Conservation (phyloP, 148 eudicot species). For the Dianthus caryophyllus region DNA sequence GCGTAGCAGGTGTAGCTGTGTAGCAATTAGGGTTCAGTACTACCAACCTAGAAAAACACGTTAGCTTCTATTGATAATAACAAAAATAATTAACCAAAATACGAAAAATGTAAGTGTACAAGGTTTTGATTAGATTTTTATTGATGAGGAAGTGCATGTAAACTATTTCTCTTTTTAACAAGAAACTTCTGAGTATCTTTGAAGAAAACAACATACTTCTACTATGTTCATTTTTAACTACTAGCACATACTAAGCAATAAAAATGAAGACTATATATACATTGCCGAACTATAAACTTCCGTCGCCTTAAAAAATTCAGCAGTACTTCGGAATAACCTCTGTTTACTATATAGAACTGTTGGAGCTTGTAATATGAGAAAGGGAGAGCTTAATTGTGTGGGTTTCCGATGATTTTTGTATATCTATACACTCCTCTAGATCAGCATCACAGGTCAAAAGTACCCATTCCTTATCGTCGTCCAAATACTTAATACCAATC, state of each 20-base stretch:
- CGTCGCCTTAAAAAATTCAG: conserved; percentile 8
- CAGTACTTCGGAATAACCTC: conserved; percentile 32
- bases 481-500: conserved; percentile 61
- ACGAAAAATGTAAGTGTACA: conserved; percentile 11
- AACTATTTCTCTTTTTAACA: neutral
- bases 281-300: conserved; percentile 19
- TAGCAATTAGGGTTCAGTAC: too few species aligned
- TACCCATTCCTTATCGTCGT: conserved; percentile 86
- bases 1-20: too few species aligned
- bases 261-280: conserved; percentile 25
- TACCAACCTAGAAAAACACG: too few species aligned
- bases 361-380: conserved; percentile 30
- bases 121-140: conserved; percentile 16
- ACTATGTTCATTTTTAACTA: conserved; percentile 4
- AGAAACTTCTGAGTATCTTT: conserved; percentile 3
- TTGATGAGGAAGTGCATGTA: conserved; percentile 5
- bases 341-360: conserved; percentile 44
- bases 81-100: conserved; percentile 12
- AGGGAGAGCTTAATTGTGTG: conserved; percentile 52
- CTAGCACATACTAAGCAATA: conserved; percentile 13
- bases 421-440: conserved; percentile 69
- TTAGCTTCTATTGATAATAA: too few species aligned
- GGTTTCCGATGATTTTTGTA: conserved; percentile 47
- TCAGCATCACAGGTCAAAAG: conserved; percentile 82
- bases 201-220: conserved; percentile 3